Conservation (phyloP, 2,329 filamentous ascomycete genomes). For the Fusarium sp. region DNA sequence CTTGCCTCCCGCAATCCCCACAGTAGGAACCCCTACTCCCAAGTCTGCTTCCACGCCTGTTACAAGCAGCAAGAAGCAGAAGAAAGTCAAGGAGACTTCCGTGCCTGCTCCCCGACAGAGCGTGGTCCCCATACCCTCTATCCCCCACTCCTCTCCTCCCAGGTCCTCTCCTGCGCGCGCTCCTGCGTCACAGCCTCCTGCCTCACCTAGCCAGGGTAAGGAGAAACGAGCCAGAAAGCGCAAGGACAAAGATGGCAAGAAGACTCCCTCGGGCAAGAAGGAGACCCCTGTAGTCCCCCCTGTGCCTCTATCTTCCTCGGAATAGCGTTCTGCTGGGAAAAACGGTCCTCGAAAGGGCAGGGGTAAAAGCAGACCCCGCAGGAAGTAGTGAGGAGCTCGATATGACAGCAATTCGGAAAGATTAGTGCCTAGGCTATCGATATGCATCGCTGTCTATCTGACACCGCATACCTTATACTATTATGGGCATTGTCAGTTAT, state of each 20-base stretch:
- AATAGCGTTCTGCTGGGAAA: constrained; percentile 33
- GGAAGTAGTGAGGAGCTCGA: background rate
- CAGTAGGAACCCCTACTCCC: constrained; percentile 37
- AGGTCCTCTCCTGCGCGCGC: constrained; percentile 37
- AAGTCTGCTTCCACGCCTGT: constrained; percentile 36
- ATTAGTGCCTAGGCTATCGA: background rate
- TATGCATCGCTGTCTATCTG: background rate
- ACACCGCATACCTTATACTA: background rate
- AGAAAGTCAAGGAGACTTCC: constrained; percentile 44
- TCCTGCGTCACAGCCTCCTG: constrained; percentile 17
- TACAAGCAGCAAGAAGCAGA: constrained; percentile 42
- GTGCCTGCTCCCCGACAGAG: constrained; percentile 43
- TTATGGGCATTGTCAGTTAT: background rate
- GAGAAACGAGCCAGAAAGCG: constrained; percentile 45
- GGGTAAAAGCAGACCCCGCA: background rate
- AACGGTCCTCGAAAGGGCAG: background rate
- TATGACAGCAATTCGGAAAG: background rate
- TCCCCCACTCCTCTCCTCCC: constrained; percentile 45
- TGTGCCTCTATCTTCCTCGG: constrained; percentile 23
- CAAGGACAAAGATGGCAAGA: constrained; percentile 42
- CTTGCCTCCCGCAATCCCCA: constrained; percentile 45
- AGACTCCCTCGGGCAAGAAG: constrained; percentile 36
- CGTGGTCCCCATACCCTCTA: constrained; percentile 47
- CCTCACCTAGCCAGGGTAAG: constrained; percentile 39
- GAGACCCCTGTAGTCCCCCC: constrained; percentile 43